Evolutionary conservation across 1,139 yeast genomes (phyloP), one percentile per base, ranked within the genome.

Genomic region (Debaryomyces coudertii): DNA sequence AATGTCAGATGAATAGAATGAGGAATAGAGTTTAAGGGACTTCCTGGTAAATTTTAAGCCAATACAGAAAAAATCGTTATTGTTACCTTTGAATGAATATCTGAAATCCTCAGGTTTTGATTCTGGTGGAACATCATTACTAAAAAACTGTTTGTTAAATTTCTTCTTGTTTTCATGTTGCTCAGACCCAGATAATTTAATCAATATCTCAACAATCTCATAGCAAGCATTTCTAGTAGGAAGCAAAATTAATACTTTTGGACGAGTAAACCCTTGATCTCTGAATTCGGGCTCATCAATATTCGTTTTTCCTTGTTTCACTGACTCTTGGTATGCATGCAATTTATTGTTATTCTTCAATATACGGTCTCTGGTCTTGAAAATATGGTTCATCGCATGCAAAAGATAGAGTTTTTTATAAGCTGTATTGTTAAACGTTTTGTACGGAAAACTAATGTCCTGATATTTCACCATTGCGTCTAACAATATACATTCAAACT

Each of bases 211-310:
- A n/a, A 92, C 82, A 16, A 89, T 74, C 46, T 83, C 83, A 61
- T 81, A 82, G 39, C 95, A 90, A 2, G 87, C 73, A 54, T 90
- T 80, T 60, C 97, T 79, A 0, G 97, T 90, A 7, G 99, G 98
- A 40, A 90, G 71, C 31, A 93, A 67, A 5, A 93, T 82, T 47
- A 93, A 71, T 2, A 87, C 92, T 60, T 90, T 92, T 1, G 99
- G 96, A 50, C 98, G 77, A 0, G 97, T 92, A 61, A 90, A 95
- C 12, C 99, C 98, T 65, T 93, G 99, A 63, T 93, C 99, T 48
- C 95, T 72, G 50, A 79, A 75, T 57, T 90, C 97, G 4, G 66
- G 67, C 47, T 77, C 83, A 9, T 69, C 71, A n/a, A 68, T 61
- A 2, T 56, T 62, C 25, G 53, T 61, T 31, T 60, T 56, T 1